Evolutionary conservation across 2,329 filamentous ascomycete species (phyloP), one percentile per base, ranked within the genome.

Genomic region (Apiospora kogelbergensis): DNA sequence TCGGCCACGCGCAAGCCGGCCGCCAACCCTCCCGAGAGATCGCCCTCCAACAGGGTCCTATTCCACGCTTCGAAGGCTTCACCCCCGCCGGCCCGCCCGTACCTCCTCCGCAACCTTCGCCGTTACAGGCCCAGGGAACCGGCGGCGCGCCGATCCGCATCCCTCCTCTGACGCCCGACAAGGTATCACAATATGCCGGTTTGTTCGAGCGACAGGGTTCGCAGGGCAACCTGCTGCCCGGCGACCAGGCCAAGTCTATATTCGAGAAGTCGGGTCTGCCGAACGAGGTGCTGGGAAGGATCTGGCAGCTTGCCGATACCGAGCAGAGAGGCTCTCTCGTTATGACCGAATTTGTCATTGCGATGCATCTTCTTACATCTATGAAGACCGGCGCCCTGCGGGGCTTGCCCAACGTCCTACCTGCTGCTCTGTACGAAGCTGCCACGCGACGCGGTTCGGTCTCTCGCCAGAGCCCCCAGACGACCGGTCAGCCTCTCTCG

Each of bases 281-380:
- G 6, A 98, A 97, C 78, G 94, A 98, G 74, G 88, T 93, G 13
- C 86, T 99, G 41, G 95, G 95, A n/a, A 90, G 92, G 73, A 98
- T 99, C 83, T 99, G 96, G 96, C 94, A 93, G 75, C 86, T 99
- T 71, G 92, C 95, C 26, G 96, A 99, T 79, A 96, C 94, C 0
- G 95, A 98, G 80, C 94, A 97, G 81, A 90, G 95, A 67, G 96
- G 96, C 66, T 90, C 92, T 41, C 86, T 99, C 44, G 92, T 95
- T 69, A 86, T 91, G 74, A 95, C 94, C 17, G 96, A 98, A 76
- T 99, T 99, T 79, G 93, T 97, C 77, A 97, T 99, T 76, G 96
- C 96, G 63, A 99, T 99, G 96, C 96, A 99, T 80, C 85, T 99
- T 70, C 86, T 99, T 71, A 95, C 94, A 17, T 97, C 94, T 15